Conservation (phyloP, 176 grass and related monocot species). For the Puccinellia tenuiflora region DNA sequence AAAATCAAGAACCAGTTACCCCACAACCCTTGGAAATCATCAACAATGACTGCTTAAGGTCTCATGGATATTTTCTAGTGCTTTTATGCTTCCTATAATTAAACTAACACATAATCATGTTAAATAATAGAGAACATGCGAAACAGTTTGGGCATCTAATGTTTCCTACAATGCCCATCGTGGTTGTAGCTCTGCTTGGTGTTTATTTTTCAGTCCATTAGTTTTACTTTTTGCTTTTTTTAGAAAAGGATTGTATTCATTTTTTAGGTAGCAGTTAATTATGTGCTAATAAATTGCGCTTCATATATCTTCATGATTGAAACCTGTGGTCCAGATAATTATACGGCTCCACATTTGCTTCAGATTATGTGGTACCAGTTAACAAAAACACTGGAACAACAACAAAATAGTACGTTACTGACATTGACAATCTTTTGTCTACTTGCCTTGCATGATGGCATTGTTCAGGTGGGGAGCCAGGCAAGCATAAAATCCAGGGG, state of each 20-base stretch:
- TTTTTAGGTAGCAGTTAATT: background rate
- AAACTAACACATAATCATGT: background rate
- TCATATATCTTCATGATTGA: background rate
- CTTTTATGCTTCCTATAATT: background rate
- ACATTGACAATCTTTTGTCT: background rate
- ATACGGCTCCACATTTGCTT: background rate
- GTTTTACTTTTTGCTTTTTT: background rate
- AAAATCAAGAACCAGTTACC: background rate
- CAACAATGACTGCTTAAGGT: background rate
- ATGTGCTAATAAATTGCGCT: background rate
- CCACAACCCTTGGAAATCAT: background rate
- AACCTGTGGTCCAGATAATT: background rate
- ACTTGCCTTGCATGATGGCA: background rate
- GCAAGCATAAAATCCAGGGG: slow-evolving; percentile 85
- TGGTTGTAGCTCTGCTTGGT: background rate
- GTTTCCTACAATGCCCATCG: background rate
- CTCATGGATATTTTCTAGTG: background rate
- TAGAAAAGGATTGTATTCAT: background rate
- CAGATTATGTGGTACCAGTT: background rate
- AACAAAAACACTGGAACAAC: background rate
- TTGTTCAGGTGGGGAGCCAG: slow-evolving; percentile 53
- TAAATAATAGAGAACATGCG: background rate
- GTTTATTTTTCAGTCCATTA: background rate
- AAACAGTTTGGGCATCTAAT: background rate
- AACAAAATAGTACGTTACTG: background rate